Evolutionary conservation across 805 yeast genomes (phyloP), one percentile per base, ranked within the genome.

Genomic region (Yarrowia alimentaria): DNA sequence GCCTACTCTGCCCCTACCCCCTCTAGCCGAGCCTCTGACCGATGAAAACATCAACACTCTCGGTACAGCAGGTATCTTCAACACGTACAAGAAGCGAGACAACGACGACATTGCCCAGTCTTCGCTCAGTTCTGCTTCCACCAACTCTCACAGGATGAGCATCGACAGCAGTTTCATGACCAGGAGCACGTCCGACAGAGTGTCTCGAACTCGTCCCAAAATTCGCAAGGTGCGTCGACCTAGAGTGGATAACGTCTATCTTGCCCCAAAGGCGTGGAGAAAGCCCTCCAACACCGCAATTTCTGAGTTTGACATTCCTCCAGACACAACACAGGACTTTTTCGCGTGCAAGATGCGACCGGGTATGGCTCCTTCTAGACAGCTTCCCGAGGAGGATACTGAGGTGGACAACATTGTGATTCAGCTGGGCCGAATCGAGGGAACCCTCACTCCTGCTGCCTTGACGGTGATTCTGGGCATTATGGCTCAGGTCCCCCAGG

Each of bases 1-100:
- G n/a, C 50, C 89, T 0, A 76, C 87, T 0, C 67, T 82, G 4
- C 71, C 88, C 1, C 60, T 85, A 3, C 90, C 94, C 0, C 72
- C 74, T 51, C 76, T 80, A 2, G 76, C 50, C 1, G 50, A 43
- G 37, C 50, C 50, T 7, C 21, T 43, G 6, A 43, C 50, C 5
- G 50, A 43, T 22, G 47, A 40, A 10, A 40, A 40, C 25, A 40
- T 40, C 33, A 40, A 40, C 25, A 18, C 47, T 3, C 33, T 40
- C n/a, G 47, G 47, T 10, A 40, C 33, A 5, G 47, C 33, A 0
- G 47, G 47, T 19, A 40, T 40, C 9, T 40, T 40, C n/a, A 22
- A 28, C 11, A 28, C 47, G 5, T 40, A 40, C 47, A 40, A 40
- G 17, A 43, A 43, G 18, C 37, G 37, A 1, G 37, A 30, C 7